A percentile compares a stretch with the other conserved stretches of the same genome.
Evolutionary conservation across 345 rosid genomes (phyloP).

Genomic region (Cardamine resedifolia): DNA sequence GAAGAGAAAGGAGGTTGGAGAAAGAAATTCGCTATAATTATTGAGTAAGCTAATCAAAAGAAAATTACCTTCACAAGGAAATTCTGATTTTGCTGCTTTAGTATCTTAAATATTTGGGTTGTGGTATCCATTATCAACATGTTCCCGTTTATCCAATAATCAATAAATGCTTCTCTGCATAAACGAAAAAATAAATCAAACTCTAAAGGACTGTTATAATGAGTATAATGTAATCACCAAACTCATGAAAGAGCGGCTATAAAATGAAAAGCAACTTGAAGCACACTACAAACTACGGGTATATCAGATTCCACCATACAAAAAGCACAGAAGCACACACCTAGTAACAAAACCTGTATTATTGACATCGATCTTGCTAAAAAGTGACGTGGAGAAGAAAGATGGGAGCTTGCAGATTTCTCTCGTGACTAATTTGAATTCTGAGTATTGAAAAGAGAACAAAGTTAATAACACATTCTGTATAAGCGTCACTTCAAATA

Average conservation of each 20-base stretch:
- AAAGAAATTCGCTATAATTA: not conserved
- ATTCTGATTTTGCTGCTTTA: constrained; percentile 73
- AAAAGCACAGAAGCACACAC: constrained; percentile 43
- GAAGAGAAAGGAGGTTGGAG: not conserved
- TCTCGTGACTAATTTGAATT: constrained; percentile 67
- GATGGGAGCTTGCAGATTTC: constrained; percentile 95
- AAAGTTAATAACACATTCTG: not conserved
- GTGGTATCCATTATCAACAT: constrained; percentile 79
- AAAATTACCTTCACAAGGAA: constrained; percentile 70
- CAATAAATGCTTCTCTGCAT: constrained; percentile 77
- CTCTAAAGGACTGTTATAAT: not conserved
- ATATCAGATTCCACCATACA: not conserved
- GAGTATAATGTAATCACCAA: not conserved
- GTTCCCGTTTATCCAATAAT: constrained; percentile 75
- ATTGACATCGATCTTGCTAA: constrained; percentile 70
- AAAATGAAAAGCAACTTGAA: not conserved
- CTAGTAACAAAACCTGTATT: constrained; percentile 64
- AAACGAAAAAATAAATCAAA: not conserved
- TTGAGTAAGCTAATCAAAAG: constrained; percentile 2
- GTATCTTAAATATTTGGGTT: constrained; percentile 69
- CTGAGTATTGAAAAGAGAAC: constrained; percentile 34
- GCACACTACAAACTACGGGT: not conserved
- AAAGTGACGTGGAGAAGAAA: constrained; percentile 72
- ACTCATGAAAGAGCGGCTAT: not conserved
- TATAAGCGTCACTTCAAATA: constrained; percentile 1